A percentile compares a stretch with the other conserved stretches of the same genome.
phyloP scores from a whole-genome alignment of 371 early-diverging fungal species.

The Mucor indicus region DNA sequence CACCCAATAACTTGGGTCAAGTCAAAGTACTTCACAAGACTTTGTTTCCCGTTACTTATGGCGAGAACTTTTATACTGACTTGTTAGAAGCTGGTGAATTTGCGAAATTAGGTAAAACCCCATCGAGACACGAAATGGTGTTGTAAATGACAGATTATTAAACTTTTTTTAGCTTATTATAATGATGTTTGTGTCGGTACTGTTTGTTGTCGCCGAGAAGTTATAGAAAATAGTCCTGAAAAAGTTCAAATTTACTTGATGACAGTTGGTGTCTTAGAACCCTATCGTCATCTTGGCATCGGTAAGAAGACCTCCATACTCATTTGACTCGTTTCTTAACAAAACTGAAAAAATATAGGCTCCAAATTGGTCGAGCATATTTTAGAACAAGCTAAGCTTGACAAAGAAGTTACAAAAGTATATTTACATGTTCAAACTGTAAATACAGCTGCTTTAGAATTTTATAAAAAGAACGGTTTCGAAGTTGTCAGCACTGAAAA shows the following conservation, averaged over 20 bases:
- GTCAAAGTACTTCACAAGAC: conserved; percentile 75
- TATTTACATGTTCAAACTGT: conserved; percentile 90
- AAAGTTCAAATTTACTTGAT: conserved; percentile 77
- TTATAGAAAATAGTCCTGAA: conserved; percentile 23
- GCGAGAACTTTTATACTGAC: conserved; percentile 76
- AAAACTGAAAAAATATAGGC: conserved; percentile 34
- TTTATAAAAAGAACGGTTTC: conserved; percentile 89
- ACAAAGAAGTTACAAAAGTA: conserved; percentile 51
- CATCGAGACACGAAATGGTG: too few species aligned
- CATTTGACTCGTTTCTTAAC: neutral
- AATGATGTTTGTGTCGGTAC: conserved; percentile 80
- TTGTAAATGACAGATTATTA: neutral
- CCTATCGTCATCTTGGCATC: conserved; percentile 79
- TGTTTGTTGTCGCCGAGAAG: conserved; percentile 83
- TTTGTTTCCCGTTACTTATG: conserved; percentile 87
- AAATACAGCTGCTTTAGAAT: conserved; percentile 82
- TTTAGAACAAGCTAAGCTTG: conserved; percentile 48
- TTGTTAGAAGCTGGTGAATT: conserved; percentile 70
- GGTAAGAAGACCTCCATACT: conserved; percentile 45
- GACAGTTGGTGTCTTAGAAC: conserved; percentile 91
- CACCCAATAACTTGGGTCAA: conserved; percentile 65
- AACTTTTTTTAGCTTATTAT: conserved; percentile 56
- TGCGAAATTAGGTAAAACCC: conserved; percentile 63
- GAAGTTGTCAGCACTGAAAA: conserved; percentile 58
- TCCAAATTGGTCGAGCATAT: conserved; percentile 60